These are phyloP conservation scores for Cladosporium sp. DNA, from an alignment of 2,329 filamentous ascomycete species.

Conservation along the genomic window DNA sequence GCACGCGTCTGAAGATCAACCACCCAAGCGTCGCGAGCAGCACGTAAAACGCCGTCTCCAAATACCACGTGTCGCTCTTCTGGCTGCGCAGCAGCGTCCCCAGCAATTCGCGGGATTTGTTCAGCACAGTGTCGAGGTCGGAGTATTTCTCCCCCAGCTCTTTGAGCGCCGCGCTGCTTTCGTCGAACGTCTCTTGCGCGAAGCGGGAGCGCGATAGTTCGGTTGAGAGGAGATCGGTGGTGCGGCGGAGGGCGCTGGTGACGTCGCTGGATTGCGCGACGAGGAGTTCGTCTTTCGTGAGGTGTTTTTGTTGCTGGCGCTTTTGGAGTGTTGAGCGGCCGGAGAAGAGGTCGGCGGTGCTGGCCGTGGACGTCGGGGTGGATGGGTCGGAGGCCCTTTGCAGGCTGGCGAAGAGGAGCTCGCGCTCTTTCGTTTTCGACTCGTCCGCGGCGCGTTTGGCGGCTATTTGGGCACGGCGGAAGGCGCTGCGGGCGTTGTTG, in stretches of 20 bases:
- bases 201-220: conserved; percentile 86
- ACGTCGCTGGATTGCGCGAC: conserved; percentile 77
- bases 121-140: conserved; percentile 71
- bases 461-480: conserved; percentile 75
- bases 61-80: conserved; percentile 97
- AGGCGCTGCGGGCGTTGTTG: conserved; percentile 61
- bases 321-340: conserved; percentile 20
- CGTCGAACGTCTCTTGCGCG: conserved; percentile 80
- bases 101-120: conserved; percentile 69
- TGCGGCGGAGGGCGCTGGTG: conserved; percentile 75
- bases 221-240: conserved; percentile 78
- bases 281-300: conserved; percentile 68
- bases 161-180: conserved; percentile 77
- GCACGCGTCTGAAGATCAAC: conserved; percentile 76
- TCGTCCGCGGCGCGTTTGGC: conserved; percentile 71
- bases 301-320: conserved; percentile 39
- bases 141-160: conserved; percentile 78
- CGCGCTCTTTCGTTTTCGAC: conserved; percentile 71
- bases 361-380: neutral
- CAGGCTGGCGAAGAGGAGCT: conserved; percentile 67
- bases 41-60: conserved; percentile 84
- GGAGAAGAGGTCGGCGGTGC: conserved; percentile 36
- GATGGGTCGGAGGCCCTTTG: conserved; percentile 38
- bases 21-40: conserved; percentile 67
- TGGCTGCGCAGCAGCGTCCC: conserved; percentile 77